phyloP scores from a whole-genome alignment of 495 filamentous ascomycete species.

The Neurospora sp. region DNA sequence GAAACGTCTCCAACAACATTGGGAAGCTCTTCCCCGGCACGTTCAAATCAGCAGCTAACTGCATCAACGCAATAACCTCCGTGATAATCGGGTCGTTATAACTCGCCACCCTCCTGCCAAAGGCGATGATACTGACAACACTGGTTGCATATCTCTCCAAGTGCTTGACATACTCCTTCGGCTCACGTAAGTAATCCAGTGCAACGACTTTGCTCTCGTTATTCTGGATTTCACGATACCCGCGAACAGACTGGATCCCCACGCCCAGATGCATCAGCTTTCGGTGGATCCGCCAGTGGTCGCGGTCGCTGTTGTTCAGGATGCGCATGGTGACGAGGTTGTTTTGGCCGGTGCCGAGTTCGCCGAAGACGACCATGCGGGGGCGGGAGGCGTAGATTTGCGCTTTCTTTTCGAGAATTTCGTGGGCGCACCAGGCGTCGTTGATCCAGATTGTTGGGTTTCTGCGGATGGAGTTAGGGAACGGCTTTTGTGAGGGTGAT shows the following conservation, averaged over 20 bases:
- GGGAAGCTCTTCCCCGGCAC: slow-evolving; percentile 52
- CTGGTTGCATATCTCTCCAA: slow-evolving; percentile 55
- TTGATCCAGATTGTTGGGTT: slow-evolving; percentile 57
- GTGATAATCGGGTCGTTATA: slow-evolving; percentile 50
- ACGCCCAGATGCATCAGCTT: slow-evolving; percentile 53
- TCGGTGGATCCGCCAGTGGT: slow-evolving; percentile 50
- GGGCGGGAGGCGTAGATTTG: slow-evolving; percentile 45
- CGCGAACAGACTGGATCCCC: slow-evolving; percentile 48
- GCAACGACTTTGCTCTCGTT: slow-evolving; percentile 45
- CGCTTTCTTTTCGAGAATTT: slow-evolving; percentile 46
- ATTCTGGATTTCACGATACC: slow-evolving; percentile 50
- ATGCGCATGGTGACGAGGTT: slow-evolving; percentile 49
- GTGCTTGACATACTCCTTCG: slow-evolving; percentile 47
- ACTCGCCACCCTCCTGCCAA: slow-evolving; percentile 48
- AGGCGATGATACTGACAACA: slow-evolving; percentile 54
- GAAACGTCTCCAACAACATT: slow-evolving; percentile 52
- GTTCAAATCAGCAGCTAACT: slow-evolving; percentile 53
- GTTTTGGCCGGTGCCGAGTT: slow-evolving; percentile 47
- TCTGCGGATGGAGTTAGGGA: slow-evolving; percentile 12
- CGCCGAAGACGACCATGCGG: slow-evolving; percentile 48
- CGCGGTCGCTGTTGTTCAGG: slow-evolving; percentile 37
- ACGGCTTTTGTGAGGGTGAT: background rate
- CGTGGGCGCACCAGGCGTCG: slow-evolving; percentile 49
- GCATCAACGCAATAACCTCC: slow-evolving; percentile 53
- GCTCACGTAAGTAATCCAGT: slow-evolving; percentile 38